These are phyloP conservation scores for Pyracantha coccinea DNA, from an alignment of 331 rosid species.

Conservation along the genomic window DNA sequence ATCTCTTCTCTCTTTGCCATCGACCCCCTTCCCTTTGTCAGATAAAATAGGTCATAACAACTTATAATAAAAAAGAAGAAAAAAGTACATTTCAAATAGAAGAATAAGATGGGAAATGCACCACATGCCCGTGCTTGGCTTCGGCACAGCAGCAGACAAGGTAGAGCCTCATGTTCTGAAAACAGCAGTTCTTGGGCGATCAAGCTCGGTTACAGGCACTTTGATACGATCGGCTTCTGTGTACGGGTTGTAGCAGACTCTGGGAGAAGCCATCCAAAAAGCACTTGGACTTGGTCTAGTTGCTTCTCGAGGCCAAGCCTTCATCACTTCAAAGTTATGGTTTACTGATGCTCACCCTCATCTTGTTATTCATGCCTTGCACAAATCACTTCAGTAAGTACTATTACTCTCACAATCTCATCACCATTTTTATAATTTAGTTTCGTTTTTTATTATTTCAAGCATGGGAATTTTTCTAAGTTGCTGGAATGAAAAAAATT, in stretches of 20 bases:
- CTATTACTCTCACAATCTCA: background rate
- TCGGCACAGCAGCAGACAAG: slow-evolving; percentile 28
- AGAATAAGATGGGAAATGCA: background rate
- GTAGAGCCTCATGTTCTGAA: slow-evolving; percentile 25
- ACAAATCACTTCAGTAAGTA: slow-evolving; percentile 32
- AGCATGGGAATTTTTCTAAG: too few species aligned
- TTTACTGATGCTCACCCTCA: slow-evolving; percentile 27
- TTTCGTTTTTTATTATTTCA: too few species aligned
- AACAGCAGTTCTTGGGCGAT: slow-evolving; percentile 38
- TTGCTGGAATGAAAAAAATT: too few species aligned
- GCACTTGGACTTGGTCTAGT: slow-evolving; percentile 31
- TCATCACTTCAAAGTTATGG: slow-evolving; percentile 48
- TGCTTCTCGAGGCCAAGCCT: slow-evolving; percentile 29
- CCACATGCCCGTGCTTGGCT: background rate
- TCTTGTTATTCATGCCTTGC: slow-evolving; percentile 34
- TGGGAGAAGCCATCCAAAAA: slow-evolving; percentile 38
- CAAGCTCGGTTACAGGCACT: slow-evolving; percentile 44
- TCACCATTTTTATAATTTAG: too few species aligned
- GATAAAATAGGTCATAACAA: too few species aligned
- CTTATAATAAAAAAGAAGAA: too few species aligned
- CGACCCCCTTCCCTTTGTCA: too few species aligned
- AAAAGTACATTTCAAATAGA: background rate
- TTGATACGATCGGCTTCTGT: slow-evolving; percentile 41
- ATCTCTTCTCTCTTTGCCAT: too few species aligned
- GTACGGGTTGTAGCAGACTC: slow-evolving; percentile 39